These are phyloP conservation scores for Hortiboletus campestris DNA, from an alignment of 768 basidiomycete species.

Conservation along the genomic window DNA sequence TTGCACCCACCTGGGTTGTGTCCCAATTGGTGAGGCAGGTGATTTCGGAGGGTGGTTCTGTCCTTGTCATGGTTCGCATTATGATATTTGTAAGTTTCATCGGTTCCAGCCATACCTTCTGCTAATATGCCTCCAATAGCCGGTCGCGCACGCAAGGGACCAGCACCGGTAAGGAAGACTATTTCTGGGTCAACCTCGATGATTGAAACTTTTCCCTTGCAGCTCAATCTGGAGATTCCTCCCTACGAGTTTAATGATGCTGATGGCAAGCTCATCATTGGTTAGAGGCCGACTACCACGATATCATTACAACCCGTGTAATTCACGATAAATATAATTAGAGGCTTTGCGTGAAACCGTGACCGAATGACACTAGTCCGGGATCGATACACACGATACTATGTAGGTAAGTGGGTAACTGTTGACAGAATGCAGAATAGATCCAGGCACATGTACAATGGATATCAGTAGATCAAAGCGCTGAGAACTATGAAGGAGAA, in stretches of 20 bases:
- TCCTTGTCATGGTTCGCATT: slow-evolving; percentile 98
- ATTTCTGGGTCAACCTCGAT: background rate
- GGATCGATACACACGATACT: background rate
- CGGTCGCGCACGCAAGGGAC: slow-evolving; percentile 93
- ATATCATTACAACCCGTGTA: slow-evolving; percentile 19
- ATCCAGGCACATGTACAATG: background rate
- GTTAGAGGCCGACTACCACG: slow-evolving; percentile 42
- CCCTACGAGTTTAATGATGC: slow-evolving; percentile 84
- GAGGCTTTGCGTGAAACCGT: slow-evolving; percentile 14
- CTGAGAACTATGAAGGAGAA: background rate
- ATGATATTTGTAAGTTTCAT: slow-evolving; percentile 78
- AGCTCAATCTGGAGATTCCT: slow-evolving; percentile 95
- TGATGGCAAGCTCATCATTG: slow-evolving; percentile 84
- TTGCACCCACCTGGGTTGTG: slow-evolving; percentile 98
- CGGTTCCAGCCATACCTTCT: background rate
- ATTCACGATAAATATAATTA: slow-evolving; percentile 23
- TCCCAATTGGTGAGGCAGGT: slow-evolving; percentile 96
- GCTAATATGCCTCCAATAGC: slow-evolving; percentile 44
- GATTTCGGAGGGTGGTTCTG: slow-evolving; percentile 99
- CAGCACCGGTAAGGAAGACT: slow-evolving; percentile 75
- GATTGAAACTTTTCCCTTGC: slow-evolving; percentile 11
- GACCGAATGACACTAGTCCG: background rate
- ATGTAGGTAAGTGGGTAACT: background rate
- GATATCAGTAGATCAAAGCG: background rate
- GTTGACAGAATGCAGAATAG: background rate